A percentile compares a stretch with the other conserved stretches of the same genome.
These are phyloP conservation scores for Laburnicola sp. DNA, from an alignment of 2,329 filamentous ascomycete genomes.

Conservation along the genomic window DNA sequence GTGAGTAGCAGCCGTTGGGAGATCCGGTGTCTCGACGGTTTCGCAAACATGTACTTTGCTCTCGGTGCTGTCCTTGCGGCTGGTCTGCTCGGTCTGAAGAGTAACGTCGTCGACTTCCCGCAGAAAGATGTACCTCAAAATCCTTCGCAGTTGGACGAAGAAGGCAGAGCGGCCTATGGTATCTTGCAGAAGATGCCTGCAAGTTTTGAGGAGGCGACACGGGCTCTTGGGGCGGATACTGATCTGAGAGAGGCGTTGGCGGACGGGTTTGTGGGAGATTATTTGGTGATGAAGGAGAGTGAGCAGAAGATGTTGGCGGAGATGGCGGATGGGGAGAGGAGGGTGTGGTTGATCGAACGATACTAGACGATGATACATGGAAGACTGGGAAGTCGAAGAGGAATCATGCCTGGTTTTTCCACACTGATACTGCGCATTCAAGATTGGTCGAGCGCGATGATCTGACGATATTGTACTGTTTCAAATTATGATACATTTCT, in stretches of 20 bases:
- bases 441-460: too few relatives aligned
- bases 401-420: too few relatives aligned
- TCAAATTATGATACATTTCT: too few relatives aligned
- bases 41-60: constrained; percentile 77
- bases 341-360: constrained; percentile 66
- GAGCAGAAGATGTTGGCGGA: constrained; percentile 57
- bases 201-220: constrained; percentile 59
- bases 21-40: constrained; percentile 74
- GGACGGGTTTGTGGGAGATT: constrained; percentile 58
- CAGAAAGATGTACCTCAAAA: constrained; percentile 58
- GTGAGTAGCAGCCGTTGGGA: constrained; percentile 73
- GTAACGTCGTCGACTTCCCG: constrained; percentile 49
- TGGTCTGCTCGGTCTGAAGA: constrained; percentile 60
- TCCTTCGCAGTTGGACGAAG: constrained; percentile 27
- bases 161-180: constrained; percentile 55
- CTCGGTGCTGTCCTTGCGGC: constrained; percentile 63
- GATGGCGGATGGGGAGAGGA: constrained; percentile 55
- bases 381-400: too few relatives aligned
- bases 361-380: constrained; percentile 51
- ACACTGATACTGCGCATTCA: too few relatives aligned
- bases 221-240: constrained; percentile 54
- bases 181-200: constrained; percentile 60
- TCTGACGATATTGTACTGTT: too few relatives aligned
- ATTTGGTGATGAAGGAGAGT: constrained; percentile 60
- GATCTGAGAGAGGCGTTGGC: constrained; percentile 55